Base-by-base conservation (phyloP, 371 early-diverging fungal genomes). In the Rhizomucor miehei region DNA sequence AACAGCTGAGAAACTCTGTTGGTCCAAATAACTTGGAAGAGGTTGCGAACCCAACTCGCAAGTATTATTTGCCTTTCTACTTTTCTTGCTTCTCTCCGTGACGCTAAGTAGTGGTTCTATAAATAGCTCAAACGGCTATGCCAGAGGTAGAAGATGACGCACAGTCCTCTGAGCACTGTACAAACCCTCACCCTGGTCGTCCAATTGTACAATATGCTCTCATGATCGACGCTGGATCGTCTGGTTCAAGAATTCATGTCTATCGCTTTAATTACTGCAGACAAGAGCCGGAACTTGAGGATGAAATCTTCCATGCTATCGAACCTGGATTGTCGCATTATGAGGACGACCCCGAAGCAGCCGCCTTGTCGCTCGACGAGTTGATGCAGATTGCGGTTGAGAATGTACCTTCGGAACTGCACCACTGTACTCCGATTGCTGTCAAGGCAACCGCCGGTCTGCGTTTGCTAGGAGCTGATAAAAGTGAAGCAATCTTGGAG, bases 361-460 rank as follows among this genome's bases (percentile, higher is more conserved):
- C 97, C 0, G 96, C 96, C 0, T 60, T 73, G 47, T 90, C 90
- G 21, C 77, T 98, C 40, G 91, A 93, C 57, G 69, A 63, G 10
- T 71, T 98, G 54, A 60, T 98, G 75, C 67, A 90, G 9, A 64
- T 75, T 0, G 97, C 97, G 6, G 57, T 92, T 37, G 63, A 82
- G 37, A 74, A 65, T 36, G 90, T 97, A 0, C 44, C 67, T 56
- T 49, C 52, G 20, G 68, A 80, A 35, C 57, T 88, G 51, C 86
- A 88, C 20, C 56, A 70, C 14, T 94, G 94, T 66, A 97, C 97
- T 6, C 97, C 95, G 0, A 70, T 98, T 43, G 87, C 91, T 0
- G 90, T 98, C 57, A 97, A 96, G 73, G 99, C 99, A 1, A 98
- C 99, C 0, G 99, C 99, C 1, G 94, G 94, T 12, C 67, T 98